phyloP scores from a whole-genome alignment of 139 green algal species.

The Spirogloea muscicola region DNA sequence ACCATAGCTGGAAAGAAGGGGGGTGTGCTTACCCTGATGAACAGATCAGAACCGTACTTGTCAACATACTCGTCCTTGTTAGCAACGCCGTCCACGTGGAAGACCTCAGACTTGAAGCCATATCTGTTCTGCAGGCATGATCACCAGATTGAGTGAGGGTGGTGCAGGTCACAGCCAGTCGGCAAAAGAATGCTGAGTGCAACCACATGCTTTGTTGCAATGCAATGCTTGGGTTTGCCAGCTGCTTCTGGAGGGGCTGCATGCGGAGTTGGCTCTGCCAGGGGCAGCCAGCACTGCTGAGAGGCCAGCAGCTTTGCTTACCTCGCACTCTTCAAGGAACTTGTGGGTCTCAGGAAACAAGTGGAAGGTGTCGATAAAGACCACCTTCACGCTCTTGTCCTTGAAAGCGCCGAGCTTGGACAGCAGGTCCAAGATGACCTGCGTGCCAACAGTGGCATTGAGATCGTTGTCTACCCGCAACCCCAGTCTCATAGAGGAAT shows the following conservation, averaged over 20 bases:
- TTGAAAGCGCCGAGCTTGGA: constrained; percentile 47
- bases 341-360: constrained; percentile 58
- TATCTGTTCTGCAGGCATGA: constrained; percentile 41
- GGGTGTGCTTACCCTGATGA: constrained; percentile 19
- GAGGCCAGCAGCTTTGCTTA: not conserved
- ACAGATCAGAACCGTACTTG: constrained; percentile 52
- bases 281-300: not conserved
- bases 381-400: constrained; percentile 39
- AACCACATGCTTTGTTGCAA: too few relatives aligned
- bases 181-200: too few relatives aligned
- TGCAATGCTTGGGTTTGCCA: too few relatives aligned
- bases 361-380: constrained; percentile 66
- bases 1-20: not conserved
- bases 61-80: constrained; percentile 49
- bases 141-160: too few relatives aligned
- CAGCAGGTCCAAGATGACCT: constrained; percentile 59
- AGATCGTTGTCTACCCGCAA: too few relatives aligned
- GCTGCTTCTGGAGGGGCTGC: too few relatives aligned
- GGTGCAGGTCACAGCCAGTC: too few relatives aligned
- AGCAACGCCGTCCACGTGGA: constrained; percentile 46
- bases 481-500: too few relatives aligned
- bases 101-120: constrained; percentile 59
- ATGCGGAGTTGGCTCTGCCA: not conserved
- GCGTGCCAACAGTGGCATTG: constrained; percentile 1
- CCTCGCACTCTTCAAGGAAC: constrained; percentile 57